These are phyloP conservation scores for Phytopythium montanum DNA, from an alignment of 352 stramenopile species.

Conservation along the genomic window DNA sequence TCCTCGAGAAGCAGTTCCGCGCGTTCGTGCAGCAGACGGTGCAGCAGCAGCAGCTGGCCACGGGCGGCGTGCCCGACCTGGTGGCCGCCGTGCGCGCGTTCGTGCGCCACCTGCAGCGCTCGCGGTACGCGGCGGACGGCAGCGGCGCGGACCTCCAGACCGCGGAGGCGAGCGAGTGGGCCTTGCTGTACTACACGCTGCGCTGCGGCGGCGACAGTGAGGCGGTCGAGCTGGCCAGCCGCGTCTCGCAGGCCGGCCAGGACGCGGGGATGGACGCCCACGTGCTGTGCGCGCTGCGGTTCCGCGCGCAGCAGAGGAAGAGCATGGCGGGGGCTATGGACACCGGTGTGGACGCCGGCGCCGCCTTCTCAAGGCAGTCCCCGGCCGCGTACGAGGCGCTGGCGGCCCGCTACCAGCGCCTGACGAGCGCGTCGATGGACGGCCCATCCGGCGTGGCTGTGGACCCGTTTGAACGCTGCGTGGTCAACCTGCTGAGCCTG, in stretches of 20 bases:
- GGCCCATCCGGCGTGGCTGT: slow-evolving; percentile 62
- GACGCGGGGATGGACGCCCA: slow-evolving; percentile 49
- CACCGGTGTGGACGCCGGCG: slow-evolving; percentile 26
- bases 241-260: slow-evolving; percentile 29
- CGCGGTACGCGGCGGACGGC: slow-evolving; percentile 40
- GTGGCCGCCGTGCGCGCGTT: slow-evolving; percentile 76
- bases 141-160: slow-evolving; percentile 22
- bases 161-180: slow-evolving; percentile 58
- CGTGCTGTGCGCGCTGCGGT: slow-evolving; percentile 56
- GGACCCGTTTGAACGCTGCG: slow-evolving; percentile 73
- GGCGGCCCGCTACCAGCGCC: slow-evolving; percentile 61
- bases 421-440: slow-evolving; percentile 70
- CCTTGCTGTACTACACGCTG: slow-evolving; percentile 77
- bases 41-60: slow-evolving; percentile 68
- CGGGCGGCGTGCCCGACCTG: slow-evolving; percentile 61
- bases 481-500: slow-evolving; percentile 80
- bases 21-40: slow-evolving; percentile 77
- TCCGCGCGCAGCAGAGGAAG: slow-evolving; percentile 58
- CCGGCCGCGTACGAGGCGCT: slow-evolving; percentile 58
- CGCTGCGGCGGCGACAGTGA: slow-evolving; percentile 72
- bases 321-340: slow-evolving; percentile 28
- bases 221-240: slow-evolving; percentile 51
- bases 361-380: slow-evolving; percentile 68
- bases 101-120: slow-evolving; percentile 73
- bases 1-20: slow-evolving; percentile 78